Base-by-base conservation (phyloP, 2,329 filamentous ascomycete genomes). In the Colletotrichum paranaense region DNA sequence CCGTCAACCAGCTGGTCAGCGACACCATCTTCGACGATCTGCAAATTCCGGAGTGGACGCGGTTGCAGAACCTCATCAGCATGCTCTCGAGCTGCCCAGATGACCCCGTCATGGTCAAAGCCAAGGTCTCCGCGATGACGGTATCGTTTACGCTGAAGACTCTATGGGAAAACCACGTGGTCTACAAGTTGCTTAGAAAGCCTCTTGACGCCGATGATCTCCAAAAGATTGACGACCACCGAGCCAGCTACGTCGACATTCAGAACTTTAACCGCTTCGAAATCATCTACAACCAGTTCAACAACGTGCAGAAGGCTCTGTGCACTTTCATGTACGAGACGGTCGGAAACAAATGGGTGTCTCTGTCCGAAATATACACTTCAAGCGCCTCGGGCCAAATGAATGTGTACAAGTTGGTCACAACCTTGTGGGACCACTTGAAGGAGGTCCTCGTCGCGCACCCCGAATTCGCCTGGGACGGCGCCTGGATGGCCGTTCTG, bases 241-340 rank as follows among this genome's bases (percentile, higher is more conserved):
- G 84, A 19, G 77, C 78, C 3, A 81, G 80, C n/a, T 85, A 84
- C 67, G 77, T 85, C 12, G 76, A 82, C 30, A 76, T 77, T 1
- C 64, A 62, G 28, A 77, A 83, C n/a, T 81, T 79, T 35, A 58
- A 75, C 1, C 53, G 42, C 11, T 70, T 82, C 5, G 5, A 52
- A 1, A 7, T 62, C 1, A 78, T 83, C 26, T 78, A 83, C 53
- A 4, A 12, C 0, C 22, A 49, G 0, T 75, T 84, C 9, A 81
- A 80, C 26, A 71, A 78, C 19, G 72, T 75, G 1, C 84, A 86
- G 66, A 81, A 79, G 55, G 78, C 76, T 63, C 74, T 86, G 2
- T 81, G 81, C 19, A 79, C 84, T 1, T 79, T 81, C 35, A 79
- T 85, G 64, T 87, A 83, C 67, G 76, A 79, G 35, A 75, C 78